These are phyloP conservation scores for Ceriops tagal DNA, from an alignment of 345 rosid species.

Conservation along the genomic window DNA sequence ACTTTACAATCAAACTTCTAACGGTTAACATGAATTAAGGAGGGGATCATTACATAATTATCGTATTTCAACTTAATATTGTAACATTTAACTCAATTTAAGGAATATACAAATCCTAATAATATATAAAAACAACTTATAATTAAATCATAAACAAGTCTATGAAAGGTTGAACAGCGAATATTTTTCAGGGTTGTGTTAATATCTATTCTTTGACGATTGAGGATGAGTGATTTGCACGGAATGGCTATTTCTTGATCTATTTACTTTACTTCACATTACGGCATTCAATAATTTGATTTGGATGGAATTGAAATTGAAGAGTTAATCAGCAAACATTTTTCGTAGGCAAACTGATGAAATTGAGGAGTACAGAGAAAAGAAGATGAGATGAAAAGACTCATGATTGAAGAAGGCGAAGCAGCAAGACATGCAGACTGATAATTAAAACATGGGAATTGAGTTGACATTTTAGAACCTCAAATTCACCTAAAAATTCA, in stretches of 20 bases:
- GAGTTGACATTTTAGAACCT: no score
- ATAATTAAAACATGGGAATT: slow-evolving; percentile 64
- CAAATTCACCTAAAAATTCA: no score
- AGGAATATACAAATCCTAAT: no score
- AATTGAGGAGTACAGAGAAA: slow-evolving; percentile 76
- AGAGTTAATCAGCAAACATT: not conserved
- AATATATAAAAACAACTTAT: no score
- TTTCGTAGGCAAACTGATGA: slow-evolving; percentile 59
- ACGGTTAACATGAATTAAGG: no score
- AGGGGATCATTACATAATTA: no score
- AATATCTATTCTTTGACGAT: not conserved
- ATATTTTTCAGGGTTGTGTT: not conserved
- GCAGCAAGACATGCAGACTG: slow-evolving; percentile 99
- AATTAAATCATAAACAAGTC: no score
- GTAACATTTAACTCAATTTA: no score
- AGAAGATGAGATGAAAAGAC: slow-evolving; percentile 85
- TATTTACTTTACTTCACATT: not conserved
- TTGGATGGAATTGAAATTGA: slow-evolving; percentile 6
- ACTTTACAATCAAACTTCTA: no score
- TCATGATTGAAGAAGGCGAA: slow-evolving; percentile 83
- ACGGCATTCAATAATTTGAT: slow-evolving; percentile 3
- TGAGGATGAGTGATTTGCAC: not conserved
- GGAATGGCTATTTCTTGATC: slow-evolving; percentile 3
- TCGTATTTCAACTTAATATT: no score
- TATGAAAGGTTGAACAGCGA: no score